Conservation (phyloP, 75 land plant species). For the Picea sitchensis region DNA sequence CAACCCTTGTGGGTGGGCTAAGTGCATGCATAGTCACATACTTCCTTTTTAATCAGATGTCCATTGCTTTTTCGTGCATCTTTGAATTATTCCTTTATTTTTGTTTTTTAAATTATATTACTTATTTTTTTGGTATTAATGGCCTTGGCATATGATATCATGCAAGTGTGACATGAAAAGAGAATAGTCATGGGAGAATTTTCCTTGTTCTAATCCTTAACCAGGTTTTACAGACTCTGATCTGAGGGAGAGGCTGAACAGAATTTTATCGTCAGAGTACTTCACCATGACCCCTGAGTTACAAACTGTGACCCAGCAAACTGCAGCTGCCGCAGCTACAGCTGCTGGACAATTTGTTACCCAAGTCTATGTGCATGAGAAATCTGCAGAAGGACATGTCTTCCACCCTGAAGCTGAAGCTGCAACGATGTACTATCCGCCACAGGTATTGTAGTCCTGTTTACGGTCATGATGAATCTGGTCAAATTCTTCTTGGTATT, state of each 20-base stretch:
- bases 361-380: constrained; percentile 13
- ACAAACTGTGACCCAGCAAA: constrained; percentile 39
- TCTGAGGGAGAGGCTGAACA: constrained; percentile 72
- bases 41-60: too few relatives aligned
- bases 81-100: too few relatives aligned
- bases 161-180: too few relatives aligned
- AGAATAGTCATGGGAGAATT: neutral
- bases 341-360: constrained; percentile 60
- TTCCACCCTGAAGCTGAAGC: constrained; percentile 1
- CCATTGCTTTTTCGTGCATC: too few relatives aligned
- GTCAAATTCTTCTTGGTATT: neutral
- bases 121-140: too few relatives aligned
- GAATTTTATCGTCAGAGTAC: constrained; percentile 85
- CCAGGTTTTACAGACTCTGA: constrained; percentile 48
- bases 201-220: neutral
- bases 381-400: constrained; percentile 2
- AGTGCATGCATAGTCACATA: too few relatives aligned
- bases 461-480: neutral
- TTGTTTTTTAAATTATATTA: too few relatives aligned
- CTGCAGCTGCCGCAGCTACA: constrained; percentile 54
- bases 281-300: constrained; percentile 88
- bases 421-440: neutral
- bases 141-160: too few relatives aligned
- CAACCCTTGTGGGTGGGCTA: too few relatives aligned
- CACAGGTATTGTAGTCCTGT: neutral